A percentile compares a stretch with the other conserved stretches of the same genome.
Conservation (phyloP, 176 grass and related monocot genomes). For the Juncus inflexus region DNA sequence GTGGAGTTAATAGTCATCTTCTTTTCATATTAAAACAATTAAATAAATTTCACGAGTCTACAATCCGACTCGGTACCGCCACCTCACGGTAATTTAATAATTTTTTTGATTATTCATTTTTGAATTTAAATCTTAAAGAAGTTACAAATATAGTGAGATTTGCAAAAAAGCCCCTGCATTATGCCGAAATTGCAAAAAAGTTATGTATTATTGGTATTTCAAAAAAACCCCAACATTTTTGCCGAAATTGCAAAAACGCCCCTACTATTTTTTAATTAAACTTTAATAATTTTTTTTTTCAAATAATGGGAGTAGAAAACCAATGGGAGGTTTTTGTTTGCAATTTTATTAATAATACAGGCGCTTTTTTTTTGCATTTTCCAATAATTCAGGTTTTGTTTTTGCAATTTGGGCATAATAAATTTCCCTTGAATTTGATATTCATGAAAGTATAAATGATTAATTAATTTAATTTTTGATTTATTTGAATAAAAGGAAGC, state of each 20-base stretch:
- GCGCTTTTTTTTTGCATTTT: conserved; percentile 7
- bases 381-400: conserved; percentile 21
- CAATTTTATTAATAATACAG: not conserved
- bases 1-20: conserved; percentile 90
- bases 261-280: not conserved
- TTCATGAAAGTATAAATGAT: no score
- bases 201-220: not conserved
- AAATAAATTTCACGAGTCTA: conserved; percentile 93
- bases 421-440: no score
- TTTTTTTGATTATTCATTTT: not conserved
- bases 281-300: conserved; percentile 15
- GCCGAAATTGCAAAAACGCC: no score
- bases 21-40: conserved; percentile 76
- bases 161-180: conserved; percentile 12
- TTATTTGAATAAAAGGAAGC: conserved; percentile 71
- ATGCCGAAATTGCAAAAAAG: not conserved
- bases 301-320: not conserved
- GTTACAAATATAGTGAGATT: no score
- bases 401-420: not conserved
- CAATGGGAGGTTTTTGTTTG: not conserved
- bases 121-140: no score
- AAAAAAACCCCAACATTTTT: no score
- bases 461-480: not conserved
- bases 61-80: conserved; percentile 84
- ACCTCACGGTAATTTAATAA: conserved; percentile 61